Evolutionary conservation across 1,139 yeast species (phyloP).

Genomic region (Geotrichum phurueaensis): DNA sequence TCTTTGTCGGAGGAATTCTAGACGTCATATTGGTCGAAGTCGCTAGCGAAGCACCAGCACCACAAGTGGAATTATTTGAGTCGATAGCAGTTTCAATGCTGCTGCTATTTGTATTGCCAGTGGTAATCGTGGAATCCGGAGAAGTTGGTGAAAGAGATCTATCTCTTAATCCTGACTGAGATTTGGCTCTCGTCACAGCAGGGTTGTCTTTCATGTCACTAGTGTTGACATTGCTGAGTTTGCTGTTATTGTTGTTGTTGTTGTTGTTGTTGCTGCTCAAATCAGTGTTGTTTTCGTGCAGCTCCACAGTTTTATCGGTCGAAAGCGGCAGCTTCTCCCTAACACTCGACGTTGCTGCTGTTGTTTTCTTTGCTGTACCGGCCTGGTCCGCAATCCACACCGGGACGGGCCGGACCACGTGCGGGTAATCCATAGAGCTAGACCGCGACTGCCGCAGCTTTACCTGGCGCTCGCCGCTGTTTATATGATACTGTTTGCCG

Average conservation of each 20-base stretch:
- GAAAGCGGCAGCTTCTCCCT: background rate
- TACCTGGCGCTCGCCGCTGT: background rate
- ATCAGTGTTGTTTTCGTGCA: background rate
- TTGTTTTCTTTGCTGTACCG: slow-evolving; percentile 5
- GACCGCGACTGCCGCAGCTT: background rate
- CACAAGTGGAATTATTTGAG: background rate
- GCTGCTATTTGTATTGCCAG: background rate
- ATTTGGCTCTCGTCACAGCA: background rate
- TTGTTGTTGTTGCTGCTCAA: background rate
- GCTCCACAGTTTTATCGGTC: background rate
- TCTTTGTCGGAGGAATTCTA: background rate
- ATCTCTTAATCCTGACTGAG: background rate
- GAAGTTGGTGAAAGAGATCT: background rate
- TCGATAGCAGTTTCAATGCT: background rate
- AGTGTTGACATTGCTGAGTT: background rate
- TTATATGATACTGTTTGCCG: background rate
- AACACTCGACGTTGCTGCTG: background rate
- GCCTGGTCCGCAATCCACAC: slow-evolving; percentile 16
- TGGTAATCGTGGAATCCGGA: background rate
- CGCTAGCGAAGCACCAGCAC: background rate
- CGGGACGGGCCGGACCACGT: slow-evolving; percentile 14
- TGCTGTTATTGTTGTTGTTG: background rate
- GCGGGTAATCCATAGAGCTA: slow-evolving; percentile 7
- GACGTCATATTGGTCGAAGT: background rate
- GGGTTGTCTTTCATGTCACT: background rate